These are phyloP conservation scores for Aspergillus costaricaensis DNA, from an alignment of 2,329 filamentous ascomycete species.

Conservation along the genomic window DNA sequence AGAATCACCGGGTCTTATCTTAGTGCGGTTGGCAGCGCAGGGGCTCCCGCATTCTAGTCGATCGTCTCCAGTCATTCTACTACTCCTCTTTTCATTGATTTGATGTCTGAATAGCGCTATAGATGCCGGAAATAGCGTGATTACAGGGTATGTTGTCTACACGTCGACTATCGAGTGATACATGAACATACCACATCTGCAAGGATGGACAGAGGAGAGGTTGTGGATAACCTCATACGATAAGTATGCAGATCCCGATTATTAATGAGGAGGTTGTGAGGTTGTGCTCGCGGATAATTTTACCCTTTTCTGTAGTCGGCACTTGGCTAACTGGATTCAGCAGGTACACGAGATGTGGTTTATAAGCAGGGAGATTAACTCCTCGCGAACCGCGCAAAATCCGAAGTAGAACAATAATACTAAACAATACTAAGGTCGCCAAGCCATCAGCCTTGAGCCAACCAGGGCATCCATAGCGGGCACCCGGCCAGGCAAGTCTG, in stretches of 20 bases:
- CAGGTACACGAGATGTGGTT: neutral
- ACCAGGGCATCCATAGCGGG: neutral
- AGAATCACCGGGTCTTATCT: neutral
- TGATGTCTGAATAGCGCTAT: no score
- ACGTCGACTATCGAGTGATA: neutral
- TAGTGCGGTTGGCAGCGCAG: neutral
- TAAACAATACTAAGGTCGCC: neutral
- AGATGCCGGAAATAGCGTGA: no score
- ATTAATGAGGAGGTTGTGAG: neutral
- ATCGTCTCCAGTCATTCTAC: neutral
- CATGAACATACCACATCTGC: neutral
- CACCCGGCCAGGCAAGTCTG: neutral
- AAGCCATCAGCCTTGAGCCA: neutral
- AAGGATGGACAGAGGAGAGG: neutral
- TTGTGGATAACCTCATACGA: neutral
- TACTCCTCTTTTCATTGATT: neutral
- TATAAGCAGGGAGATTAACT: conserved; percentile 8
- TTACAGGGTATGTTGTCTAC: neutral
- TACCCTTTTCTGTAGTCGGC: neutral
- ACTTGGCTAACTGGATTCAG: neutral
- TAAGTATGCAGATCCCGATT: neutral
- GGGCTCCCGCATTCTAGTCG: neutral
- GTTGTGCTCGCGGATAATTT: neutral
- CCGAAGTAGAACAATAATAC: neutral
- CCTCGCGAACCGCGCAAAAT: conserved; percentile 21